A percentile compares a stretch with the other conserved stretches of the same genome.
Conservation (phyloP, 169 alveolate species). For the Plasmodium sp. region DNA sequence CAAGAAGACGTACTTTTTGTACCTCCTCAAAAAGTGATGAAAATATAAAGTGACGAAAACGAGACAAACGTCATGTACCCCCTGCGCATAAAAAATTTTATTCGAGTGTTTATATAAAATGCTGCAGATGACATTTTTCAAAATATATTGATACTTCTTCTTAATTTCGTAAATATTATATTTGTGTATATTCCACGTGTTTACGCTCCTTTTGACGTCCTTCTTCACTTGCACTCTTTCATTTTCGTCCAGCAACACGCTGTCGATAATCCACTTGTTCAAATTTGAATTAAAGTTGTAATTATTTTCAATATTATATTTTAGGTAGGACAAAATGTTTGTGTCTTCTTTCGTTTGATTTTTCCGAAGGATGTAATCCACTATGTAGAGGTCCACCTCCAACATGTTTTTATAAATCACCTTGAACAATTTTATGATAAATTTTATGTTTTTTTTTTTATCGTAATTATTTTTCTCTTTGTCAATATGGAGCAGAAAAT, state of each 20-base stretch:
- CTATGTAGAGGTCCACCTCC: constrained; percentile 60
- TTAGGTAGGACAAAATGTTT: constrained; percentile 17
- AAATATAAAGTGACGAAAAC: constrained; percentile 65
- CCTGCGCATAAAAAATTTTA: constrained; percentile 69
- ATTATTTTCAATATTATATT: constrained; percentile 61
- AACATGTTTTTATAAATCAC: constrained; percentile 47
- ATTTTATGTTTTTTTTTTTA: constrained; percentile 39
- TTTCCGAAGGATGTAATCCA: constrained; percentile 47
- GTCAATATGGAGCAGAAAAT: constrained; percentile 13
- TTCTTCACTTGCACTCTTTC: constrained; percentile 63
- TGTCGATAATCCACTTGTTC: constrained; percentile 64
- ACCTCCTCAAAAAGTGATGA: constrained; percentile 39
- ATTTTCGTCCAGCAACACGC: constrained; percentile 50
- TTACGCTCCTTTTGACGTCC: constrained; percentile 70
- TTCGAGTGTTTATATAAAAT: constrained; percentile 68
- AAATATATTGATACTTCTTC: constrained; percentile 63
- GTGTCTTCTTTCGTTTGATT: not conserved
- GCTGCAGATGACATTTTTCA: constrained; percentile 70
- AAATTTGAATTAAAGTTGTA: constrained; percentile 34
- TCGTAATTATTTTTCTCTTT: constrained; percentile 11
- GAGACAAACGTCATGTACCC: constrained; percentile 73
- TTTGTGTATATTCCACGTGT: constrained; percentile 68
- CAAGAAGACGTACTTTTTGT: constrained; percentile 65
- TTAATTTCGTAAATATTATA: constrained; percentile 57
- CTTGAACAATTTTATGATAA: constrained; percentile 43